These are phyloP conservation scores for Lepidium didymum DNA, from an alignment of 345 rosid genomes.

Conservation along the genomic window DNA sequence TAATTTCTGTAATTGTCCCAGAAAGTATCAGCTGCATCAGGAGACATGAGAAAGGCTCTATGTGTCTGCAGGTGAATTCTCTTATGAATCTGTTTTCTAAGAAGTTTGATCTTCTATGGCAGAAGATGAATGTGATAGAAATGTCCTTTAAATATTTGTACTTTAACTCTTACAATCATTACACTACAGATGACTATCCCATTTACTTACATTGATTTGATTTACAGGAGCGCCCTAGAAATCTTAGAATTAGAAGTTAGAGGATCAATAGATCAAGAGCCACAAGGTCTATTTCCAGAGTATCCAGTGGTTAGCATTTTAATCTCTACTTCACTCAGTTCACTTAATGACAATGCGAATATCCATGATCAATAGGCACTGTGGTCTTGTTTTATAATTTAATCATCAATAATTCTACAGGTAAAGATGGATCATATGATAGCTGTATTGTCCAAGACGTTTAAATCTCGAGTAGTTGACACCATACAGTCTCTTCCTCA, in stretches of 20 bases:
- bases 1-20: constrained; percentile 26
- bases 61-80: constrained; percentile 66
- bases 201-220: not conserved
- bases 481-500: constrained; percentile 90
- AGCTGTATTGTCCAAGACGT: constrained; percentile 75
- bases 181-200: not conserved
- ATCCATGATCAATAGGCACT: not conserved
- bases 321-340: not conserved
- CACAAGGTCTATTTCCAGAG: constrained; percentile 20
- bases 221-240: constrained; percentile 71
- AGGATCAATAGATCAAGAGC: constrained; percentile 30
- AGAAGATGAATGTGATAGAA: constrained; percentile 1
- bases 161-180: not conserved
- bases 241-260: constrained; percentile 61
- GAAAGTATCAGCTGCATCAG: constrained; percentile 95
- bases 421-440: constrained; percentile 83
- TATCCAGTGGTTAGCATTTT: constrained; percentile 34
- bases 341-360: not conserved
- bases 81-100: not conserved
- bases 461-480: constrained; percentile 68
- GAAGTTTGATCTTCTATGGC: not conserved
- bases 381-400: not conserved
- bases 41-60: constrained; percentile 95
- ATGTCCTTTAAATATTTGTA: not conserved
- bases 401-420: constrained; percentile 29